Base-by-base conservation (phyloP, 169 alveolate species). In the Theileria luwenshuni region DNA sequence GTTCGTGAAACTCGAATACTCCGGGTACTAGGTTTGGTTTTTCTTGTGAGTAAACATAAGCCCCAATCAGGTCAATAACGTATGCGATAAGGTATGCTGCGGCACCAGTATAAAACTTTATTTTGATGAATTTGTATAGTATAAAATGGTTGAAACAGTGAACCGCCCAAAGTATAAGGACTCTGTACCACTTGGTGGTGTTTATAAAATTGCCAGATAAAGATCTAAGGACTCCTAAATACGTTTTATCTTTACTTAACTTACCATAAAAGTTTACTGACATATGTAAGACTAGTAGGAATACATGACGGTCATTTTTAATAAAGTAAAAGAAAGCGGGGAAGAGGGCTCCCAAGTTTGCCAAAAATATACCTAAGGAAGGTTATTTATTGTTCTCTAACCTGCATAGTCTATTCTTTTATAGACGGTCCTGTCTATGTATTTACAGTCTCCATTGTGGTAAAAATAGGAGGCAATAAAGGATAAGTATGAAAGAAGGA, bases 1-100 rank as follows among this genome's bases (percentile, higher is more conserved):
- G 42, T 28, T 86, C 92, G 67, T 77, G 90, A 72, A 77, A 86
- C 45, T 69, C 92, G 27, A 86, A 21, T 21, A 72, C 15, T 61
- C 86, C 83, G n/a, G 85, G 74, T 25, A 74, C 21, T 23, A 75
- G 51, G 56, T 86, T 83, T 33, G 90, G 92, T 63, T 79, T 79
- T 73, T 77, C 79, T 10, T 45, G 43, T 21, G 86, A 81, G 71
- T 83, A 86, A n/a, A 83, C 45, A 17, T 77, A 28, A 25, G 86
- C 92, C 19, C 90, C 92, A 25, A 64, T 13, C 60, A 71, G 35
- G 8, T 17, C 62, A 2, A 52, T 15, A 33, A 52, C 23, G 62
- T 52, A 52, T 6, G 28, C 33, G 62, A 52, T 17, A 25, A 52
- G 1, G 63, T 81, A 86, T 23, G 70, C 28, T 13, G 38, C 43